Evolutionary conservation across 1,139 yeast genomes (phyloP).

Genomic region (Suhomyces yuchorum): DNA sequence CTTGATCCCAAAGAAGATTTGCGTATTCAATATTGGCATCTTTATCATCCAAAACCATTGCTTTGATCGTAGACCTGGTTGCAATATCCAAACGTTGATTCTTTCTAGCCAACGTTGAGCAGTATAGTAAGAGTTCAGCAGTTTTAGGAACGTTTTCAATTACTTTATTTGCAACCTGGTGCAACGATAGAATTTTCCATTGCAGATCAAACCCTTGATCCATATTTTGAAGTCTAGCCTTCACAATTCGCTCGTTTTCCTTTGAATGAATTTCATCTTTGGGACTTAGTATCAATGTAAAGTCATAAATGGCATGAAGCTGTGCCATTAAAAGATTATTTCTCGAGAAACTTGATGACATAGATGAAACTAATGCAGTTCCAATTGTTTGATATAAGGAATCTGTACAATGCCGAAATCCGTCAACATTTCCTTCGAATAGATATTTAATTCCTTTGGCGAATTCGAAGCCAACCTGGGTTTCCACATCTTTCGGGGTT

Average conservation of each 20-base stretch:
- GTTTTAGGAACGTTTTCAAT: conserved; percentile 32
- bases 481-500: conserved; percentile 51
- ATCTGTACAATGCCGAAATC: conserved; percentile 43
- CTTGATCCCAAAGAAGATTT: conserved; percentile 85
- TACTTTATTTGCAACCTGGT: conserved; percentile 56
- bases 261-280: conserved; percentile 16
- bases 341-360: conserved; percentile 63
- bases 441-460: conserved; percentile 61
- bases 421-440: conserved; percentile 27
- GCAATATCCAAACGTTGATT: conserved; percentile 74
- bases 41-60: conserved; percentile 51
- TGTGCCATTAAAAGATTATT: conserved; percentile 58
- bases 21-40: conserved; percentile 80
- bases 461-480: conserved; percentile 62
- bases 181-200: conserved; percentile 61
- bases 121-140: conserved; percentile 55
- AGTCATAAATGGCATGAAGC: conserved; percentile 73
- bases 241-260: conserved; percentile 30
- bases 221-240: conserved; percentile 47
- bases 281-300: conserved; percentile 34
- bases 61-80: conserved; percentile 69
- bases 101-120: conserved; percentile 69
- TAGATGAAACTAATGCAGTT: conserved; percentile 58
- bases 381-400: conserved; percentile 62
- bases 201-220: conserved; percentile 66